Percentiles rank a stretch among this genome's conserved stretches.
These are phyloP conservation scores for Isabelozyma gotoi DNA, from an alignment of 805 yeast genomes.

Conservation along the genomic window DNA sequence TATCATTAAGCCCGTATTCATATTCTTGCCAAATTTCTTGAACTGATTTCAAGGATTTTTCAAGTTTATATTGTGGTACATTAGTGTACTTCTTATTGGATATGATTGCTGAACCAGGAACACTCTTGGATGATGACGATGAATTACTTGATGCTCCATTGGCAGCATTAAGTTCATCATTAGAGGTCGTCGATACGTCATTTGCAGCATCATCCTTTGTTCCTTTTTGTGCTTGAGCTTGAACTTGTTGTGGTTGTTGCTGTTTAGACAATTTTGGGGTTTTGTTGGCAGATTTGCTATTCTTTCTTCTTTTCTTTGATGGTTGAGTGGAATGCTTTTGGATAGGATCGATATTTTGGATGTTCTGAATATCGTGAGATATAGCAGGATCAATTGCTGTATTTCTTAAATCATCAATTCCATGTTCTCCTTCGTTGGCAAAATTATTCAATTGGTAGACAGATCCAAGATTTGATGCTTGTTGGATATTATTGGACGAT, in stretches of 20 bases:
- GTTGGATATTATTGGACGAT: neutral
- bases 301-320: neutral
- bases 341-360: neutral
- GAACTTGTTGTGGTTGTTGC: neutral
- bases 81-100: neutral
- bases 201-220: neutral
- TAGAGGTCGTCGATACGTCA: neutral
- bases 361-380: slow-evolving; percentile 1
- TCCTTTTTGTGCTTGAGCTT: neutral
- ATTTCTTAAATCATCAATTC: slow-evolving; percentile 8
- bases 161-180: neutral
- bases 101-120: neutral
- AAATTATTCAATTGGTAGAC: slow-evolving; percentile 1
- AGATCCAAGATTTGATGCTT: neutral
- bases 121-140: slow-evolving; percentile 7
- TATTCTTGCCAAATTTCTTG: slow-evolving; percentile 59
- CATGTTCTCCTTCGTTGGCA: neutral
- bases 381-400: slow-evolving; percentile 2
- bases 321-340: neutral
- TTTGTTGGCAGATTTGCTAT: neutral
- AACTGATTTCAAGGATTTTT: slow-evolving; percentile 34
- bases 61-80: slow-evolving; percentile 14
- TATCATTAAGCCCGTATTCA: slow-evolving; percentile 49
- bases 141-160: neutral
- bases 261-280: neutral